Percentiles rank a stretch among this genome's conserved stretches.
Conservation (phyloP, 257 asterid species). For the Rehmannia glutinosa region DNA sequence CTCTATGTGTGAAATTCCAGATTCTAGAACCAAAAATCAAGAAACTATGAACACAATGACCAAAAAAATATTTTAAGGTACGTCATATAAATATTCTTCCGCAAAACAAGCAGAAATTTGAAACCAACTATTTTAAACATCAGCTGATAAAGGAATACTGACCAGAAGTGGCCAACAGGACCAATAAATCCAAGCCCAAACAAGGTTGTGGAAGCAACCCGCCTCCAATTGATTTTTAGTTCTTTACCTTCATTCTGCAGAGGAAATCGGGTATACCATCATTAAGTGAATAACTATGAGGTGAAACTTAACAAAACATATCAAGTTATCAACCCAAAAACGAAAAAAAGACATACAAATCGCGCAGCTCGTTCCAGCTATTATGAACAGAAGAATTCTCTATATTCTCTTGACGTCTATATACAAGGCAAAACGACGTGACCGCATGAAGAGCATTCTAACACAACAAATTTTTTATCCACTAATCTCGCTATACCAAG, state of each 20-base stretch:
- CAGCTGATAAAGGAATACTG: conserved; percentile 24
- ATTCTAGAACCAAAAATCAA: background rate
- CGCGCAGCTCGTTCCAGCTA: background rate
- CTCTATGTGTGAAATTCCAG: background rate
- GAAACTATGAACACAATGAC: background rate
- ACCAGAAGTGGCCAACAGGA: conserved; percentile 94
- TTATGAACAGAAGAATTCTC: background rate
- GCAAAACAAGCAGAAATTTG: background rate
- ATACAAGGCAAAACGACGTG: background rate
- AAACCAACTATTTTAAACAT: background rate
- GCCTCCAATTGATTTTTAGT: conserved; percentile 72
- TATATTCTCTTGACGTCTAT: background rate
- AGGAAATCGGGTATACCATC: background rate
- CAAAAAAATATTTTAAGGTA: background rate
- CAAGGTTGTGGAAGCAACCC: conserved; percentile 78
- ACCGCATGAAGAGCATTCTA: background rate
- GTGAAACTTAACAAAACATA: background rate
- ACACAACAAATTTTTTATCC: background rate
- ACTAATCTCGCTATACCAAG: background rate
- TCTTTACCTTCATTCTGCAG: conserved; percentile 53
- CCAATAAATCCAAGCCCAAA: conserved; percentile 92
- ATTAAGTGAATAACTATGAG: background rate
- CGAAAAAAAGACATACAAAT: background rate
- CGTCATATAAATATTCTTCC: conserved; percentile 1
- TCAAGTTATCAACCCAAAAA: background rate